phyloP scores from a whole-genome alignment of 805 yeast species.

The Candida ipomoeae region DNA sequence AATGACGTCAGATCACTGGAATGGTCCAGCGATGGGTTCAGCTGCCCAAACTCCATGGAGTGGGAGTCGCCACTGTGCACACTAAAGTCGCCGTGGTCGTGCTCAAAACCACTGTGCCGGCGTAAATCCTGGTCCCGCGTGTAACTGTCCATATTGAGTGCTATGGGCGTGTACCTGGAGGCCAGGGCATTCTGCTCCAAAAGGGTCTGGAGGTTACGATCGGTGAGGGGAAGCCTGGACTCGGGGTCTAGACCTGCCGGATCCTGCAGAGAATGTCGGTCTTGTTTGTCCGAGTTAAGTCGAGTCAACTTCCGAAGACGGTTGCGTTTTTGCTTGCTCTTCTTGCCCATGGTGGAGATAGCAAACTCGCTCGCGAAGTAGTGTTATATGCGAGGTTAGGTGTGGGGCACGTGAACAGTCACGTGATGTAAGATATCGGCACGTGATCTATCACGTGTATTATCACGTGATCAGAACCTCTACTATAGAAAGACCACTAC shows the following conservation, averaged over 20 bases:
- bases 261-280: not conserved
- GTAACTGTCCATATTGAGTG: slow-evolving; percentile 39
- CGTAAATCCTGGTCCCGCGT: slow-evolving; percentile 26
- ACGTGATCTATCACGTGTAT: too few species aligned
- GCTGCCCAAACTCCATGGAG: slow-evolving; percentile 41
- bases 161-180: slow-evolving; percentile 22
- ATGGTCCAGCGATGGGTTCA: slow-evolving; percentile 64
- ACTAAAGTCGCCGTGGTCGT: slow-evolving; percentile 9
- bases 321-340: slow-evolving; percentile 9
- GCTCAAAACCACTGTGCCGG: slow-evolving; percentile 12
- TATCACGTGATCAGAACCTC: too few species aligned
- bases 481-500: too few species aligned
- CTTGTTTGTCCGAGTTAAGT: not conserved
- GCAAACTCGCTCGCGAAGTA: not conserved
- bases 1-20: slow-evolving; percentile 67
- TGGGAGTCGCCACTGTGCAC: slow-evolving; percentile 7
- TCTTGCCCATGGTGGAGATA: slow-evolving; percentile 12
- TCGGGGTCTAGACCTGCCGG: not conserved
- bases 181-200: slow-evolving; percentile 15
- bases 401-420: not conserved
- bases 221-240: slow-evolving; percentile 32
- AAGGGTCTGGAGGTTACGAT: slow-evolving; percentile 32
- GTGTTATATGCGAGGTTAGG: not conserved
- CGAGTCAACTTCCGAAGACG: slow-evolving; percentile 3
- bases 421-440: too few species aligned